These are phyloP conservation scores for Microbotryomycetes sp. DNA, from an alignment of 1,284 basidiomycete genomes.

Conservation along the genomic window DNA sequence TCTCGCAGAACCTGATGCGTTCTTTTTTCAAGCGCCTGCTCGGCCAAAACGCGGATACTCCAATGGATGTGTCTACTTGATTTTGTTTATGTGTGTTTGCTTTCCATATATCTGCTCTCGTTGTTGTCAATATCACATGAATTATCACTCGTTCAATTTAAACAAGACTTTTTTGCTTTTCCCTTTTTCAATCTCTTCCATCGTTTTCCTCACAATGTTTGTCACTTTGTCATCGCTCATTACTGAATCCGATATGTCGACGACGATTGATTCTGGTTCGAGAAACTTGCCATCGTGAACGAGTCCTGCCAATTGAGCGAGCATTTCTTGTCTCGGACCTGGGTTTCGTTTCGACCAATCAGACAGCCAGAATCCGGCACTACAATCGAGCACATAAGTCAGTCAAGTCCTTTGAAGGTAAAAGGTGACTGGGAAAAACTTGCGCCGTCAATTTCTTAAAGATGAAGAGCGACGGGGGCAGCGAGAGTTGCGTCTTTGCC, in stretches of 20 bases:
- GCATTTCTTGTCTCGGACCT: conserved; percentile 43
- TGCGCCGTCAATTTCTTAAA: conserved; percentile 50
- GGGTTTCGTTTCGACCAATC: conserved; percentile 54
- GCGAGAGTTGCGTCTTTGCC: conserved; percentile 66
- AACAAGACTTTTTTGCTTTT: conserved; percentile 64
- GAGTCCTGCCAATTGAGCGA: conserved; percentile 50
- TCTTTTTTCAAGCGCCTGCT: too few species aligned
- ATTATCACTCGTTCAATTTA: conserved; percentile 47
- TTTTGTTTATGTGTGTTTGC: too few species aligned
- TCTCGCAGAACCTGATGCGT: too few species aligned
- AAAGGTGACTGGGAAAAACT: conserved; percentile 1
- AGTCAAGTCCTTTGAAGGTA: not conserved
- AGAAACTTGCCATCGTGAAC: conserved; percentile 56
- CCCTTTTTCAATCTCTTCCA: conserved; percentile 51
- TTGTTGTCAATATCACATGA: too few species aligned
- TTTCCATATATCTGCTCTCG: too few species aligned
- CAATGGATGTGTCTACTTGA: too few species aligned
- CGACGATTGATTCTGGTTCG: conserved; percentile 59
- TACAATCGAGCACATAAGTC: not conserved
- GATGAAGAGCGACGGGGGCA: conserved; percentile 72
- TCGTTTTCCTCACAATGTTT: conserved; percentile 47
- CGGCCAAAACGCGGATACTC: too few species aligned
- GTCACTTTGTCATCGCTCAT: conserved; percentile 52
- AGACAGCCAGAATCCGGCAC: conserved; percentile 38
- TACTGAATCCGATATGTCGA: conserved; percentile 46